Evolutionary conservation across 495 filamentous ascomycete genomes (phyloP), one percentile per base, ranked within the genome.

Genomic region (Trichoderma orchidacearum): DNA sequence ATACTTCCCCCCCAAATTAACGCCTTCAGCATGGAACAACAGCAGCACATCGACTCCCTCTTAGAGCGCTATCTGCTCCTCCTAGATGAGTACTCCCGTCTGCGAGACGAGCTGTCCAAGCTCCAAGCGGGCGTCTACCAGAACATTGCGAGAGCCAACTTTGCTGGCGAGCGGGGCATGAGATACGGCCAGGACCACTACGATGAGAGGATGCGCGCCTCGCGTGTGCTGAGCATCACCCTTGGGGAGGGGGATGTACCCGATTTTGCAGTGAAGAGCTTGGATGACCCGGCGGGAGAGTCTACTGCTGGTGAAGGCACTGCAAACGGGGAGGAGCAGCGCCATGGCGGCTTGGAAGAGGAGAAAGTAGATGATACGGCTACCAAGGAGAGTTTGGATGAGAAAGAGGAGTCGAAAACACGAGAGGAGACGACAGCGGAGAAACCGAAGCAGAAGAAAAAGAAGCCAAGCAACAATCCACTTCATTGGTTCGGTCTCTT

Each of bases 401-500:
- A 25, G 12, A 34, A 31, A 32, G 31, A 57, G 17, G 45, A 58
- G 32, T 17, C 28, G 9, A 25, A 25, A 17, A 15, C 59, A 36
- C 59, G 30, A 13, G 45, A 56, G 12, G 51, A 34, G 3, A 32
- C 59, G 17, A 27, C 59, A 29, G 57, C 59, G 45, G 35, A 58
- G 38, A 54, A 59, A 28, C 38, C 45, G 27, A 51, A 62, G 3
- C 36, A 12, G 18, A 55, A 51, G 18, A 23, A 38, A 9, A 54
- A 62, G 3, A 53, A n/a, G 27, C 41, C 35, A 17, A 28, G 28
- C 3, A 64, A 64, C 13, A 78, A 89, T 62, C 85, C 86, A 5
- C 72, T 89, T 41, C 68, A 75, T 31, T 87, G 84, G 84, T 89
- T 85, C 64, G 85, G 85, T 5, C 76, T 89, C 32, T 68, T 89